phyloP scores from a whole-genome alignment of 306 rosid species.

The Pterocarpus santalinus region DNA sequence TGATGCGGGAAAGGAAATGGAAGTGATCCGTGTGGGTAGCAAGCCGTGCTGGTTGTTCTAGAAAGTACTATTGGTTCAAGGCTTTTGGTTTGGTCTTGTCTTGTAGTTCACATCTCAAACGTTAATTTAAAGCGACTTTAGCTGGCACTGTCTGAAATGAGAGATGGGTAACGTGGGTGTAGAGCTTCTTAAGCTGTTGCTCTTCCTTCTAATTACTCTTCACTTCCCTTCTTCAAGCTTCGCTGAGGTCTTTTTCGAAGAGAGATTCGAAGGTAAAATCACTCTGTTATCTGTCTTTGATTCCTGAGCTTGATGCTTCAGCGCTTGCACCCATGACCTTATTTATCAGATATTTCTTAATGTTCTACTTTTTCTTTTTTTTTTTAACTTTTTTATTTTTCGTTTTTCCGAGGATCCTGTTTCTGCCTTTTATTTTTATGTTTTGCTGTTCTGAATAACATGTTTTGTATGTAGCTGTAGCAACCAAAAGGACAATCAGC shows the following conservation, averaged over 20 bases:
- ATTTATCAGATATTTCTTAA: too few species aligned
- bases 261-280: constrained; percentile 64
- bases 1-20: background rate
- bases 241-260: constrained; percentile 68
- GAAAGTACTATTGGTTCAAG: constrained; percentile 31
- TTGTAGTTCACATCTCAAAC: background rate
- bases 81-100: background rate
- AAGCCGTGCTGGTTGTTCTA: constrained; percentile 16
- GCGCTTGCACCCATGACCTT: too few species aligned
- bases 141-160: background rate
- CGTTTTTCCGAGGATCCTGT: background rate
- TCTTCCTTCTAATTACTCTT: constrained; percentile 33
- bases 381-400: too few species aligned
- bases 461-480: background rate
- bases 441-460: too few species aligned
- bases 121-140: constrained; percentile 28
- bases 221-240: constrained; percentile 30
- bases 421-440: too few species aligned
- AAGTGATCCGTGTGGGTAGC: background rate
- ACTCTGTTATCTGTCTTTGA: background rate
- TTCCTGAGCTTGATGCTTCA: background rate
- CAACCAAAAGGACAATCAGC: background rate
- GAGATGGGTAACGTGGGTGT: constrained; percentile 14
- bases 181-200: background rate
- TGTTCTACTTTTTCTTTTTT: too few species aligned